Evolutionary conservation across 1,284 basidiomycete species (phyloP).

Genomic region (Phenoliferia sp.): DNA sequence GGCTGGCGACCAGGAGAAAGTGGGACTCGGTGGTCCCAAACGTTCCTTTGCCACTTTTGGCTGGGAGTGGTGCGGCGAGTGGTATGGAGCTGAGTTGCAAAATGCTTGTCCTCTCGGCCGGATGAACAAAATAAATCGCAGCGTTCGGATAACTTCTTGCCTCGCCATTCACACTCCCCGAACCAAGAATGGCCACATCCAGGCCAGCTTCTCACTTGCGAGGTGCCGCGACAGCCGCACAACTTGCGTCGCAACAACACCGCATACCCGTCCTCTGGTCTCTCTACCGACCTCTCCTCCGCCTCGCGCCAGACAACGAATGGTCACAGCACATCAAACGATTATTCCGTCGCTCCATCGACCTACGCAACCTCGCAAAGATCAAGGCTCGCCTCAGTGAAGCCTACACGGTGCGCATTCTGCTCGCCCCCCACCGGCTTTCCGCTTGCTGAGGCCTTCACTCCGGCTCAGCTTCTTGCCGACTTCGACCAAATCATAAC

Average conservation of each 20-base stretch:
- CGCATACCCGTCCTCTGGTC: conserved; percentile 6
- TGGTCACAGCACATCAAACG: conserved; percentile 54
- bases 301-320: conserved; percentile 52
- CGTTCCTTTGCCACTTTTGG: no score
- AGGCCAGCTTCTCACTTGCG: no score
- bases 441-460: background rate
- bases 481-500: background rate
- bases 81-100: background rate
- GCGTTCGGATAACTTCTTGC: background rate
- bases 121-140: background rate
- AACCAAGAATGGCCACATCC: background rate
- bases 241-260: background rate
- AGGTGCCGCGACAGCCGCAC: background rate
- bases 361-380: conserved; percentile 50
- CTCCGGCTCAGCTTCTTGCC: conserved; percentile 1
- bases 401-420: conserved; percentile 54
- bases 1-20: no score
- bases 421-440: background rate
- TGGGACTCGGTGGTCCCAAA: no score
- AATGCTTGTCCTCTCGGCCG: background rate
- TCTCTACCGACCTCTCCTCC: conserved; percentile 61
- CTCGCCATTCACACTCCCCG: background rate
- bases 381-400: conserved; percentile 50
- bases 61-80: no score
- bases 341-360: conserved; percentile 54